Base-by-base conservation (phyloP, 2,329 filamentous ascomycete genomes). In the Huntiella abstrusa region DNA sequence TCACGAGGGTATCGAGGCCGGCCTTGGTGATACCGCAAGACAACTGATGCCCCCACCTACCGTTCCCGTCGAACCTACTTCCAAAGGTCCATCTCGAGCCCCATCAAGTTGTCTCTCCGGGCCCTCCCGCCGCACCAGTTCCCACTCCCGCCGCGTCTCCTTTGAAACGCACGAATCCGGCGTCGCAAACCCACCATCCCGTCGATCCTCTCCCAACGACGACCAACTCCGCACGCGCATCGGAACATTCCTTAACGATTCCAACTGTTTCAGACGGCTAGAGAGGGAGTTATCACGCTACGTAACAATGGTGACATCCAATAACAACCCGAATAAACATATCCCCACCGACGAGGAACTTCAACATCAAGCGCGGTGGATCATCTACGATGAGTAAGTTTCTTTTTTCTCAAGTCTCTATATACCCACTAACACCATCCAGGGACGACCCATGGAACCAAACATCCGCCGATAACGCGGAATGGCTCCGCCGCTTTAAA, bases 391-490 rank as follows among this genome's bases (percentile, higher is more conserved):
- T 47, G 72, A 75, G 66, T 75, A 58, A 59, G 70, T 63, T 28
- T 37, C 16, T 19, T 32, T 16, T 5, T 10, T 34, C 16, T 33
- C 5, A 5, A 12, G 6, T 16, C 33, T 15, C 46, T 50, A 49
- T 7, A 34, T 37, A 28, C 2, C 2, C 8, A 42, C 53, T 60
- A 51, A 57, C 52, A 34, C 5, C 17, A 3, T 13, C 1, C 39
- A 74, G 71, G 48, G 74, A 77, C 48, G 74, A 77, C 53, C 71
- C 71, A 2, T 77, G 73, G 70, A 77, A 78, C 55, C 69, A 75
- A 53, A 78, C 74, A 0, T 70, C 71, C 1, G 73, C 73, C 28
- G 75, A 78, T 54, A 77, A 78, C 52, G 65, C 64, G 1, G 73
- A 78, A 57, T 79, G 75, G 75, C 63, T 79, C 10, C 64, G 67